Base-by-base conservation (phyloP, 2,329 filamentous ascomycete genomes). In the Ustulina deusta region DNA sequence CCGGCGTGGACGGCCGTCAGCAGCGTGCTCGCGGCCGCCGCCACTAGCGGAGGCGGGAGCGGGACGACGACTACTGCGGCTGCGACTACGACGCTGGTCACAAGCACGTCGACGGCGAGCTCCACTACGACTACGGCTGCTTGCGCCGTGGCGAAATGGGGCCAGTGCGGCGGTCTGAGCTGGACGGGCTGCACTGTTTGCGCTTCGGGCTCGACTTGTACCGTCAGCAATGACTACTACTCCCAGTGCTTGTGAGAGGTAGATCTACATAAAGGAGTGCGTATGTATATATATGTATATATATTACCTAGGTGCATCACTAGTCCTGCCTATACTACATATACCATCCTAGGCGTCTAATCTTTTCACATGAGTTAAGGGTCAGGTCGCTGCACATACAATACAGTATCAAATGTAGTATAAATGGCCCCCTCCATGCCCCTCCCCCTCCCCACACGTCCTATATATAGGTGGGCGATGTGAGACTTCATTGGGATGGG, bases 1-100 rank as follows among this genome's bases (percentile, higher is more conserved):
- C 74, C 78, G 4, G 80, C 80, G 2, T 83, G 78, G 75, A 78
- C 75, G 2, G 75, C 78, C 2, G 72, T 81, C 52, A 78, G 78
- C 59, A 76, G 74, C 29, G 76, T 78, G n/a, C 76, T 82, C 13
- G 78, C 79, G 20, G 79, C 77, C 0, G 73, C 77, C 15, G 72
- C 71, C 17, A 74, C 71, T 22, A 66, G 59, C 3, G 66, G 0
- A 56, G 62, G 56, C n/a, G 61, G 62, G 1, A 44, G n/a, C n/a
- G n/a, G n/a, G n/a, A n/a, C n/a, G n/a, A n/a, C 63, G 11, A 52
- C 66, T 9, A 65, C 70, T 13, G 20, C 61, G 20, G 61, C 60
- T 2, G 61, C 60, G 9, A 56, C 54, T 2, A 56, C 54, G 36
- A 56, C 54, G n/a, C 4, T 44, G 36, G 38, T 27, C 0, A 56